Conservation (phyloP, 192 early-diverging fungal species). For the Coemansia sp. region DNA sequence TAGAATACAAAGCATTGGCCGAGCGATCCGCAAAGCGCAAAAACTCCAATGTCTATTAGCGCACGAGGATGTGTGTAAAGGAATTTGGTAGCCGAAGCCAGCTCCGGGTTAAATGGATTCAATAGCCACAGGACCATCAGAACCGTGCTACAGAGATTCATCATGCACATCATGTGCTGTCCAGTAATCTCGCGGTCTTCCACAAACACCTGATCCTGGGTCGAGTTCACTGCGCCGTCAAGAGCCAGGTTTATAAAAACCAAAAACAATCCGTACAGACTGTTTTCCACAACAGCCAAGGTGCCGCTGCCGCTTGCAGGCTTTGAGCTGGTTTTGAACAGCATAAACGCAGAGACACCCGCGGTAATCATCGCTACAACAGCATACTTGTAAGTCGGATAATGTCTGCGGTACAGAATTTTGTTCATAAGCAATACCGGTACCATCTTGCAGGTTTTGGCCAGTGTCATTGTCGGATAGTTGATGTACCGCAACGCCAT, state of each 20-base stretch:
- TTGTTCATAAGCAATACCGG: constrained; percentile 97
- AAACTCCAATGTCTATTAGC: constrained; percentile 81
- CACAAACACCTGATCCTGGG: constrained; percentile 93
- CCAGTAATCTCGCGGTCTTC: constrained; percentile 72
- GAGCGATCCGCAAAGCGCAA: constrained; percentile 87
- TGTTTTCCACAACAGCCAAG: constrained; percentile 56
- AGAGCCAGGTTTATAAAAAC: constrained; percentile 83
- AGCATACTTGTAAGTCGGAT: constrained; percentile 85
- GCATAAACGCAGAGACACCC: constrained; percentile 94
- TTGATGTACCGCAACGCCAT: constrained; percentile 91
- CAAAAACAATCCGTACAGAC: constrained; percentile 78
- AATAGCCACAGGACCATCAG: constrained; percentile 77
- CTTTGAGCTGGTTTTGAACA: constrained; percentile 63
- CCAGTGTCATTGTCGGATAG: constrained; percentile 96
- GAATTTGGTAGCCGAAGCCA: constrained; percentile 73
- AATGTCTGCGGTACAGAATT: constrained; percentile 83
- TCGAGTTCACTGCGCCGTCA: constrained; percentile 95
- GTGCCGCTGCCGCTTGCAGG: constrained; percentile 3
- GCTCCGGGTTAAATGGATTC: constrained; percentile 78
- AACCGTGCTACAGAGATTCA: constrained; percentile 83
- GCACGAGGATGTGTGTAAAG: constrained; percentile 77
- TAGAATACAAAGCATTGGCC: constrained; percentile 99
- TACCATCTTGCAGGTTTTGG: constrained; percentile 95
- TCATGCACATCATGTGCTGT: constrained; percentile 96
- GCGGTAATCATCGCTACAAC: constrained; percentile 85